phyloP scores from a whole-genome alignment of 148 eudicot genomes.

The Arbutus unedo region DNA sequence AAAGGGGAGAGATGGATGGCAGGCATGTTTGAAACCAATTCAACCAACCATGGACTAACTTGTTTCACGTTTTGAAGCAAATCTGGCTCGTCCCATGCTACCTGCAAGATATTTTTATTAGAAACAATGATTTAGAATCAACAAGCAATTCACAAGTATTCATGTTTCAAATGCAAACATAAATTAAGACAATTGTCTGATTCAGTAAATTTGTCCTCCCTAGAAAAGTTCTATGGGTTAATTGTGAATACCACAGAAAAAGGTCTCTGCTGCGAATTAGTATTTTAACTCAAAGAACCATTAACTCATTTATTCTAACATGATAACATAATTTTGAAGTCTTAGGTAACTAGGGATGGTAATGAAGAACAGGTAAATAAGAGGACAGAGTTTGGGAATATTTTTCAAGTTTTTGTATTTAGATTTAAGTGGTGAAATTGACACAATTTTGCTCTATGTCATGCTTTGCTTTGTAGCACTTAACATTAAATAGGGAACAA shows the following conservation, averaged over 20 bases:
- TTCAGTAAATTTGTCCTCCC: not conserved
- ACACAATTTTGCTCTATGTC: not conserved
- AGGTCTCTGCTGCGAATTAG: not conserved
- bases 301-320: not conserved
- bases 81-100: conserved; percentile 74
- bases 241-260: not conserved
- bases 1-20: conserved; percentile 45
- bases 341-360: not conserved
- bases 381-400: not conserved
- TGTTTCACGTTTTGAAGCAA: conserved; percentile 60
- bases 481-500: not conserved
- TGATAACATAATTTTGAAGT: not conserved
- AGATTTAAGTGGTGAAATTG: not conserved
- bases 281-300: not conserved
- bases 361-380: conserved; percentile 5
- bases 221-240: not conserved
- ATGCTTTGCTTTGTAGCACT: not conserved
- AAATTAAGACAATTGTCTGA: not conserved
- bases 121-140: not conserved
- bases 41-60: conserved; percentile 72
- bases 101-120: conserved; percentile 27
- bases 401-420: not conserved
- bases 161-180: not conserved
- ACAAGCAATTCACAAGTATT: not conserved
- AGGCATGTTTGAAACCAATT: conserved; percentile 57